Conservation (phyloP, 768 basidiomycete genomes). For the Rhizopogon vesiculosus region DNA sequence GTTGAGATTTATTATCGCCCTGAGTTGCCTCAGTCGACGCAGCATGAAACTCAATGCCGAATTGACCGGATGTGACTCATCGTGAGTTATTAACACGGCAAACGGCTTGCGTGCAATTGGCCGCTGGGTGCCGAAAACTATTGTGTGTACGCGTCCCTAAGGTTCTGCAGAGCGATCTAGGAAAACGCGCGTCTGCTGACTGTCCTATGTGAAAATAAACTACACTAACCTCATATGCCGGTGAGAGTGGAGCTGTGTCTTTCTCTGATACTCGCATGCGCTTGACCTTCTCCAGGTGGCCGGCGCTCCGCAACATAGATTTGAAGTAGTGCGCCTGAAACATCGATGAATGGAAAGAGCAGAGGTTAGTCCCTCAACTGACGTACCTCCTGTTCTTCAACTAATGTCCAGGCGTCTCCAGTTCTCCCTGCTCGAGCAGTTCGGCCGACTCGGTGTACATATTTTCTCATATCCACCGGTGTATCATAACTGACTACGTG, state of each 20-base stretch:
- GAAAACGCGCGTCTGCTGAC: slow-evolving; percentile 4
- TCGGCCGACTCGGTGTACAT: slow-evolving; percentile 94
- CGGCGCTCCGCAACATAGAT: slow-evolving; percentile 65
- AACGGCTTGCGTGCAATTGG: no score
- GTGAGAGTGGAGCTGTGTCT: slow-evolving; percentile 49
- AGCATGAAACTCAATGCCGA: no score
- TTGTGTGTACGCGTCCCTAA: slow-evolving; percentile 24
- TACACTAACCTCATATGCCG: slow-evolving; percentile 64
- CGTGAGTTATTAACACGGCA: no score
- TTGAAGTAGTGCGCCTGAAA: slow-evolving; percentile 84
- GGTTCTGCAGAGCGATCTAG: slow-evolving; percentile 23
- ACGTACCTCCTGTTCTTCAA: slow-evolving; percentile 86
- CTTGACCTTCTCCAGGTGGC: slow-evolving; percentile 66
- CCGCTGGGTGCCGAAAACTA: background rate
- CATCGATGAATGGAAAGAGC: background rate
- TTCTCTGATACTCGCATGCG: slow-evolving; percentile 59
- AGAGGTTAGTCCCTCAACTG: slow-evolving; percentile 2
- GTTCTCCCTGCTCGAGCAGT: slow-evolving; percentile 89
- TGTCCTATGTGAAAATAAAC: background rate
- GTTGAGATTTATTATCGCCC: no score
- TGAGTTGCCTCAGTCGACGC: no score
- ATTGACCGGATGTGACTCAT: no score
- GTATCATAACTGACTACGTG: slow-evolving; percentile 96
- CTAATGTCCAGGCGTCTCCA: slow-evolving; percentile 91
- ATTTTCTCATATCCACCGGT: slow-evolving; percentile 97